Percentiles rank a stretch among this genome's conserved stretches.
Evolutionary conservation across 164 flowering plant species (phyloP).

Genomic region (Buxus sempervirens): DNA sequence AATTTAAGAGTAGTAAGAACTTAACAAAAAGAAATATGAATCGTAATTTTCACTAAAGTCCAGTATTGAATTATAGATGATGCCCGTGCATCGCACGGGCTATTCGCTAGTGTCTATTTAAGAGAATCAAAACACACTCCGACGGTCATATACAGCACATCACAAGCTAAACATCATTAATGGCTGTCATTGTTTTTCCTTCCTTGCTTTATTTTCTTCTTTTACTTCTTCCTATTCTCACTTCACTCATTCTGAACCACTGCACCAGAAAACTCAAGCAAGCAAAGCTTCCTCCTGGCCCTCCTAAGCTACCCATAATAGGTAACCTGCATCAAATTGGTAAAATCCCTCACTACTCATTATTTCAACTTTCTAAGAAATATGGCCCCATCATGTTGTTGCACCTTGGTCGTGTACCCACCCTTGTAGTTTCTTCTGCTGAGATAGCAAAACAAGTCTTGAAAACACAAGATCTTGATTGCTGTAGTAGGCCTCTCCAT

Average conservation of each 20-base stretch:
- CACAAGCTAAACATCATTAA: not conserved
- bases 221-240: not conserved
- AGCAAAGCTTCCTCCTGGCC: conserved; percentile 9
- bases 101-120: too few relatives aligned
- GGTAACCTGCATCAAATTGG: conserved; percentile 12
- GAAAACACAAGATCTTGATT: conserved; percentile 2
- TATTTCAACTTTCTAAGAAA: not conserved
- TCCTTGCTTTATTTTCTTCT: too few relatives aligned
- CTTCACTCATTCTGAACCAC: not conserved
- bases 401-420: not conserved
- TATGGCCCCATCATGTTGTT: conserved; percentile 11
- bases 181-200: not conserved
- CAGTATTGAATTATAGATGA: too few relatives aligned
- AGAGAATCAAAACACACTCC: too few relatives aligned
- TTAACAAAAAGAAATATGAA: too few relatives aligned
- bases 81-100: too few relatives aligned
- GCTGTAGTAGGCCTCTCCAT: not conserved
- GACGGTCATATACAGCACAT: too few relatives aligned
- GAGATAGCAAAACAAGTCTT: conserved; percentile 6
- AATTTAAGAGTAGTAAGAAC: too few relatives aligned
- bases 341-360: not conserved
- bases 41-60: too few relatives aligned
- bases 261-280: not conserved
- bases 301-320: conserved; percentile 7
- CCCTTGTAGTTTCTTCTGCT: not conserved